phyloP scores from a whole-genome alignment of 345 rosid genomes.

The Bretschneidera sinensis region DNA sequence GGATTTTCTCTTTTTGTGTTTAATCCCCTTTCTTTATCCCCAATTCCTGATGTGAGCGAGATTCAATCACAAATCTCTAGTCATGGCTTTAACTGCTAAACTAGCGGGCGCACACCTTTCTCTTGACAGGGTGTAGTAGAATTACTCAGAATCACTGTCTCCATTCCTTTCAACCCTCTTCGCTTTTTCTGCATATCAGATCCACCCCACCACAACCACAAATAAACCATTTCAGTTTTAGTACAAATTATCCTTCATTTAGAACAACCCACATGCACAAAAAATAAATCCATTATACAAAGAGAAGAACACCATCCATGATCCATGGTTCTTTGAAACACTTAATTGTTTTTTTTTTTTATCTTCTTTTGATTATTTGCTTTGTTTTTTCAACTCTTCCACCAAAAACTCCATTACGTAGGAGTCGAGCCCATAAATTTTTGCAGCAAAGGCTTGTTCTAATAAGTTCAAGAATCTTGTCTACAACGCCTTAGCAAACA shows the following conservation, averaged over 20 bases:
- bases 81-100: no score
- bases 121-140: no score
- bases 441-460: background rate
- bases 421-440: background rate
- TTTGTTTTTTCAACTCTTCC: background rate
- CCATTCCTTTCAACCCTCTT: constrained; percentile 68
- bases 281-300: no score
- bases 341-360: no score
- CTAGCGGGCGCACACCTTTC: no score
- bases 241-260: no score
- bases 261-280: no score
- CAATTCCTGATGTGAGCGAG: no score
- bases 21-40: no score
- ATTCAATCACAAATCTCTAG: no score
- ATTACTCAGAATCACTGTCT: constrained; percentile 56
- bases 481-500: background rate
- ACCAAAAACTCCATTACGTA: no score
- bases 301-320: background rate
- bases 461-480: background rate
- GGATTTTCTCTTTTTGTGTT: background rate
- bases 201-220: no score
- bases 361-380: background rate
- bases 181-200: constrained; percentile 53
- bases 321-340: background rate
- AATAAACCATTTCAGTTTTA: background rate